Conservation (phyloP, 2,329 filamentous ascomycete species). For the Colletotrichum camelliae region DNA sequence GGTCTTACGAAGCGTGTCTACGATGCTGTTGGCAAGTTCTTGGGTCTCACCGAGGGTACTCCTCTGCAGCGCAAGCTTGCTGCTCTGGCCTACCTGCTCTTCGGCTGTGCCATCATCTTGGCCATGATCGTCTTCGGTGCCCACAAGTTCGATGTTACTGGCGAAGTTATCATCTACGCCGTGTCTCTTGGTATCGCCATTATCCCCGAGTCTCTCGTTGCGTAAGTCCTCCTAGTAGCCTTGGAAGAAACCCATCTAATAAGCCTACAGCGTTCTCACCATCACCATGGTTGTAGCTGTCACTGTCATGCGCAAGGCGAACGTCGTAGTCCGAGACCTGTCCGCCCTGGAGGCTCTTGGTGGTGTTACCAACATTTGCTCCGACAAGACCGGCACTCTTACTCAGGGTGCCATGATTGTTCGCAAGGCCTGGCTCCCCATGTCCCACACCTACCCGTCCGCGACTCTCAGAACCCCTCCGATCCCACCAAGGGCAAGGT, state of each 20-base stretch:
- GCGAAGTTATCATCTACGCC: conserved; percentile 63
- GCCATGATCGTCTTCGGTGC: conserved; percentile 64
- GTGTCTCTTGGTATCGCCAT: conserved; percentile 66
- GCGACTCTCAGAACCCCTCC: conserved; percentile 63
- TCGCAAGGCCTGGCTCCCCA: conserved; percentile 69
- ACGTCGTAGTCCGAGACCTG: conserved; percentile 70
- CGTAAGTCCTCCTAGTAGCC: conserved; percentile 40
- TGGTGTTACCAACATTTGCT: conserved; percentile 75
- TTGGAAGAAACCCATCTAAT: conserved; percentile 12
- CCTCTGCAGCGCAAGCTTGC: conserved; percentile 81
- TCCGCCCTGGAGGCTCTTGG: conserved; percentile 73
- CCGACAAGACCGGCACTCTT: conserved; percentile 75
- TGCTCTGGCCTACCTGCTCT: conserved; percentile 78
- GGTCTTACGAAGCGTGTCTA: conserved; percentile 52
- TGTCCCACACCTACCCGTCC: conserved; percentile 62
- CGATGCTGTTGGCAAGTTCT: conserved; percentile 60
- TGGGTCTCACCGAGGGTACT: conserved; percentile 71
- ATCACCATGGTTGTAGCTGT: conserved; percentile 73
- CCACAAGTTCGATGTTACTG: conserved; percentile 56
- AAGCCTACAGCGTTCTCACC: conserved; percentile 58
- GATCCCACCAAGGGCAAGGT: conserved; percentile 66
- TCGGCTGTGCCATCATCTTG: conserved; percentile 69
- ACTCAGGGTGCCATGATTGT: conserved; percentile 75
- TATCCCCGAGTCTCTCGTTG: conserved; percentile 69
- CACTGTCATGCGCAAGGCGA: conserved; percentile 67